Conservation (phyloP, 1,139 yeast species). For the Suhomyces bolitotheri region DNA sequence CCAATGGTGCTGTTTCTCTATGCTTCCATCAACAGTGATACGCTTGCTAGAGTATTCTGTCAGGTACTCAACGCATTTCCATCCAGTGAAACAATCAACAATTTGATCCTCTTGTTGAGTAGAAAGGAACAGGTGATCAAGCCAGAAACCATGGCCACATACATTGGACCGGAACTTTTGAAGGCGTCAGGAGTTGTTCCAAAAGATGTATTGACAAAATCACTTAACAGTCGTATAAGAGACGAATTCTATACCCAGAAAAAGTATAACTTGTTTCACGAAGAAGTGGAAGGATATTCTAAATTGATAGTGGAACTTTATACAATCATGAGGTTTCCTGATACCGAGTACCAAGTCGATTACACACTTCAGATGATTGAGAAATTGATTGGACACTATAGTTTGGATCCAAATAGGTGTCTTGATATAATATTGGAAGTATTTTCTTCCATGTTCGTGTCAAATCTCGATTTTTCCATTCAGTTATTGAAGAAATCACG, state of each 20-base stretch:
- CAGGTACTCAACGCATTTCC: conserved; percentile 50
- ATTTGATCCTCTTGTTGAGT: conserved; percentile 29
- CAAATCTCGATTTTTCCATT: conserved; percentile 48
- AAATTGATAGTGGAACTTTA: conserved; percentile 59
- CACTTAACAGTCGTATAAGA: conserved; percentile 48
- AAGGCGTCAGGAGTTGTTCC: conserved; percentile 42
- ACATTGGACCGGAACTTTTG: conserved; percentile 38
- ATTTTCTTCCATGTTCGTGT: conserved; percentile 44
- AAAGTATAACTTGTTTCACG: conserved; percentile 73
- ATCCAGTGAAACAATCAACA: conserved; percentile 26
- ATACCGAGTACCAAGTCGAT: conserved; percentile 44
- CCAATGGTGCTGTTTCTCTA: conserved; percentile 30
- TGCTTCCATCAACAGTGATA: conserved; percentile 34
- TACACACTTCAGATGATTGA: conserved; percentile 54
- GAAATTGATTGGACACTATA: conserved; percentile 71
- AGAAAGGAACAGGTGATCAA: conserved; percentile 34
- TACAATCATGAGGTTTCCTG: conserved; percentile 41
- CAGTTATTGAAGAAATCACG: conserved; percentile 51
- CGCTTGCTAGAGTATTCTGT: conserved; percentile 41
- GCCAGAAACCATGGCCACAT: conserved; percentile 37
- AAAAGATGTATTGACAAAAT: conserved; percentile 35
- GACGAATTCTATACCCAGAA: conserved; percentile 66
- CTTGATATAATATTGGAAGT: conserved; percentile 63
- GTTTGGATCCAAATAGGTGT: conserved; percentile 72
- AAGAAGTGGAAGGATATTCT: conserved; percentile 80